A percentile compares a stretch with the other conserved stretches of the same genome.
Conservation (phyloP, 1,284 basidiomycete genomes). For the Trametes versicolor region DNA sequence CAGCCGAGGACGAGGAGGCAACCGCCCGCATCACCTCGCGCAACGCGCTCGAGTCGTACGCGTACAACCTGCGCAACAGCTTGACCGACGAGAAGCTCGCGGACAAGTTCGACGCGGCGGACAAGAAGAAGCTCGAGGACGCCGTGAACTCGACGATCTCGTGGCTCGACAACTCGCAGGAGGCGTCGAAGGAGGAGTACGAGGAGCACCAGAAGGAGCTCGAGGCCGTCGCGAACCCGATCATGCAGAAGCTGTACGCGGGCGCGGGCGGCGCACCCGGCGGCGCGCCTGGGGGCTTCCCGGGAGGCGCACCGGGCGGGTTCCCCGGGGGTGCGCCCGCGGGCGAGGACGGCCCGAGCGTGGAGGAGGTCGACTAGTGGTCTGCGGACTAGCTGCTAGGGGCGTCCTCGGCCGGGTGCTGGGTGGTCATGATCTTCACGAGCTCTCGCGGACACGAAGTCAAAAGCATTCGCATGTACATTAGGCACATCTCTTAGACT, state of each 20-base stretch:
- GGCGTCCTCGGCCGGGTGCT: conserved; percentile 15
- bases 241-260: conserved; percentile 94
- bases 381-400: neutral
- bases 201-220: conserved; percentile 96
- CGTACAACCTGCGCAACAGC: conserved; percentile 97
- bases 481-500: conserved; percentile 34
- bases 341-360: conserved; percentile 84
- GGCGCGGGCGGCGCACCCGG: conserved; percentile 73
- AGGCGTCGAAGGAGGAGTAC: conserved; percentile 97
- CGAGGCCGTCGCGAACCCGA: conserved; percentile 89
- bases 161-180: conserved; percentile 91
- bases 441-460: conserved; percentile 32
- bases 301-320: conserved; percentile 54
- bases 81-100: conserved; percentile 86
- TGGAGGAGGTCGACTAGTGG: conserved; percentile 87
- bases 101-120: conserved; percentile 88
- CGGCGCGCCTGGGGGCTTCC: conserved; percentile 50
- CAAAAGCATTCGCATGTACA: conserved; percentile 35
- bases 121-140: conserved; percentile 89
- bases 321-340: conserved; percentile 53
- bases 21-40: conserved; percentile 88
- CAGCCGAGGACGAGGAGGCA: conserved; percentile 85
- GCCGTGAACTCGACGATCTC: conserved; percentile 88
- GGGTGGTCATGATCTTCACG: conserved; percentile 27
- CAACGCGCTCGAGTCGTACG: conserved; percentile 92